Percentiles rank a stretch among this genome's conserved stretches.
phyloP scores from a whole-genome alignment of 2,329 filamentous ascomycete species.

The Neofusicoccum laricinum region DNA sequence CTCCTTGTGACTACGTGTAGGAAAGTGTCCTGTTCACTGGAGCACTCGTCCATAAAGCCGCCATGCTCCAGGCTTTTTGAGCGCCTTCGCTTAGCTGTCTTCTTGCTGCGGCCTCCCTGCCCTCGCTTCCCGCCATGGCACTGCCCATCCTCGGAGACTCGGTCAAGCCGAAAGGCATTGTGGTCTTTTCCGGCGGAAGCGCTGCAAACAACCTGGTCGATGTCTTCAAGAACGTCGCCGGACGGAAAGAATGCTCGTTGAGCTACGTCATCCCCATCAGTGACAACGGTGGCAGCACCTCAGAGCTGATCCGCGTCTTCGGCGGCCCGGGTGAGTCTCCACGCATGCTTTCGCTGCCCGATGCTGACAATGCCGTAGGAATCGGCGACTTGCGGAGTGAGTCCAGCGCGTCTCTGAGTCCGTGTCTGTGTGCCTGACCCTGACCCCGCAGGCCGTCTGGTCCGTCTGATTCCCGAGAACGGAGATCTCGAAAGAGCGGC shows the following conservation, averaged over 20 bases:
- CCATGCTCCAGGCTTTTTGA: background rate
- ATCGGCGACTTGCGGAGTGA: constrained; percentile 73
- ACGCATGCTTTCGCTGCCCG: constrained; percentile 20
- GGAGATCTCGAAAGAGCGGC: constrained; percentile 58
- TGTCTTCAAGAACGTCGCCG: constrained; percentile 65
- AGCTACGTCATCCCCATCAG: constrained; percentile 93
- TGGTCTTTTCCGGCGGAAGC: constrained; percentile 87
- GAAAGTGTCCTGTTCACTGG: background rate
- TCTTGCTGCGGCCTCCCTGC: background rate
- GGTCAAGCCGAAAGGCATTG: constrained; percentile 55
- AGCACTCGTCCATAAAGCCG: background rate
- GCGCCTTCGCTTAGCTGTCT: background rate
- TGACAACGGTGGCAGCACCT: constrained; percentile 92
- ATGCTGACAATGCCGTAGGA: constrained; percentile 32
- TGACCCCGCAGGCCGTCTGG: constrained; percentile 66
- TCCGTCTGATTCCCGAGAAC: constrained; percentile 77
- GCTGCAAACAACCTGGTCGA: constrained; percentile 94
- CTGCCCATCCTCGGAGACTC: constrained; percentile 19
- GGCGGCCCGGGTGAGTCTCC: constrained; percentile 72
- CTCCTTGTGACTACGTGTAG: background rate
- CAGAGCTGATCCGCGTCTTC: constrained; percentile 89
- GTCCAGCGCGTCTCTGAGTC: constrained; percentile 25
- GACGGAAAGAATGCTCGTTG: constrained; percentile 64
- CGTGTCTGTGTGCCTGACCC: constrained; percentile 13
- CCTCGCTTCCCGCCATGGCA: background rate